A percentile compares a stretch with the other conserved stretches of the same genome.
Evolutionary conservation across 768 basidiomycete species (phyloP).

Genomic region (Mrakia blollopis): DNA sequence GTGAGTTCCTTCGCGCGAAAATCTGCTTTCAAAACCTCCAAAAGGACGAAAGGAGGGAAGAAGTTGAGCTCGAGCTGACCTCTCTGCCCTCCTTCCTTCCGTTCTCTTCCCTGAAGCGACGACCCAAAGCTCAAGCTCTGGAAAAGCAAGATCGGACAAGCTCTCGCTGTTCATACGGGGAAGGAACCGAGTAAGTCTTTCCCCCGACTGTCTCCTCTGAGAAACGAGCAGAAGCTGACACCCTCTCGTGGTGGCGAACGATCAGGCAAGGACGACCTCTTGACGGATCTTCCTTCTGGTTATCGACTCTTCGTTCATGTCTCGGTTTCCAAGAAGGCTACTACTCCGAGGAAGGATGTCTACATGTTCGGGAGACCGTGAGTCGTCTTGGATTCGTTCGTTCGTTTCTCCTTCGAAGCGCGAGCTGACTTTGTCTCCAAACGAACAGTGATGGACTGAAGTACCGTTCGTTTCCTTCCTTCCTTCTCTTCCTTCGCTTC

Average conservation of each 20-base stretch:
- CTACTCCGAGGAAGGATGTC: background rate
- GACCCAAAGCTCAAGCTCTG: background rate
- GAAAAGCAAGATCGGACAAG: background rate
- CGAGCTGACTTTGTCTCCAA: background rate
- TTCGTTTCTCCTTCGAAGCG: background rate
- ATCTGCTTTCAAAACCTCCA: background rate
- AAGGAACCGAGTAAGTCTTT: background rate
- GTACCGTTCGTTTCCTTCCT: background rate
- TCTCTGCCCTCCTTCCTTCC: background rate
- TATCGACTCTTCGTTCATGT: constrained; percentile 4
- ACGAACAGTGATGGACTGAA: background rate
- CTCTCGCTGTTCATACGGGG: background rate
- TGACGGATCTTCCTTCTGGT: background rate
- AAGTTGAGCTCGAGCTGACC: background rate
- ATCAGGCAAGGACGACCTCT: background rate
- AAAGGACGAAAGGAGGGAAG: background rate
- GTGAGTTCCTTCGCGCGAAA: background rate
- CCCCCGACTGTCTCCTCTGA: background rate
- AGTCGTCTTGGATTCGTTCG: background rate
- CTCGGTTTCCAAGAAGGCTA: background rate
- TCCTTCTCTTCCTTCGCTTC: background rate
- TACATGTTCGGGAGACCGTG: background rate
- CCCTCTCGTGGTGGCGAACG: background rate
- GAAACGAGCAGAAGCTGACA: background rate
- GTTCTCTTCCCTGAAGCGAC: background rate